Conservation (phyloP, 345 rosid species). For the Hirschfeldia incana region DNA sequence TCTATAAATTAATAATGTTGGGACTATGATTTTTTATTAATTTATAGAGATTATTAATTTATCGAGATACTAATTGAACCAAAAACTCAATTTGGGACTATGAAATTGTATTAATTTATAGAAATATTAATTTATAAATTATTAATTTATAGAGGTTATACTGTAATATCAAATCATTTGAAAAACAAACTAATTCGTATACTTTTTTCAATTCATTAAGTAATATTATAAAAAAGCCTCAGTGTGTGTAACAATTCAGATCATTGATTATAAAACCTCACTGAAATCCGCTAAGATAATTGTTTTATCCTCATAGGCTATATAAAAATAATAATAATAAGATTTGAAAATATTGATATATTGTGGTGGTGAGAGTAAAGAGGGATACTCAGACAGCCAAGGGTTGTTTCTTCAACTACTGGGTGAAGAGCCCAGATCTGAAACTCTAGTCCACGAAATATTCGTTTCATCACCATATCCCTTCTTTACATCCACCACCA, state of each 20-base stretch:
- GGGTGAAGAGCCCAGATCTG: constrained; percentile 53
- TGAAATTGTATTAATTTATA: too few relatives aligned
- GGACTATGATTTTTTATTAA: too few relatives aligned
- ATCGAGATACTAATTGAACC: too few relatives aligned
- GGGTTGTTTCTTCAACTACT: constrained; percentile 92
- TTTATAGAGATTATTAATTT: too few relatives aligned
- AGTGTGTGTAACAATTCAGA: constrained; percentile 99
- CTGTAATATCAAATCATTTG: neutral
- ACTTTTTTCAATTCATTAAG: neutral
- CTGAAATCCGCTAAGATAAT: constrained; percentile 99
- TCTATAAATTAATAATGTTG: too few relatives aligned
- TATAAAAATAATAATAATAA: neutral
- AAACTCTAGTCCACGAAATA: constrained; percentile 96
- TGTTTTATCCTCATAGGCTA: constrained; percentile 76
- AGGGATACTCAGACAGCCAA: constrained; percentile 98
- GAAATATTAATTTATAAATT: too few relatives aligned
- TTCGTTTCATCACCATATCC: constrained; percentile 59
- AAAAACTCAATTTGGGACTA: too few relatives aligned
- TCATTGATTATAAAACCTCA: constrained; percentile 74
- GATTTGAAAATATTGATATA: neutral
- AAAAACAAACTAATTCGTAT: neutral
- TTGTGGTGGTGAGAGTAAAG: neutral
- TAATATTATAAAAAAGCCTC: constrained; percentile 49
- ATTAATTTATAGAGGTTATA: too few relatives aligned
- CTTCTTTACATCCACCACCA: neutral